Conservation (phyloP, 2,329 filamentous ascomycete genomes). For the Ceratocystiopsis minuta region DNA sequence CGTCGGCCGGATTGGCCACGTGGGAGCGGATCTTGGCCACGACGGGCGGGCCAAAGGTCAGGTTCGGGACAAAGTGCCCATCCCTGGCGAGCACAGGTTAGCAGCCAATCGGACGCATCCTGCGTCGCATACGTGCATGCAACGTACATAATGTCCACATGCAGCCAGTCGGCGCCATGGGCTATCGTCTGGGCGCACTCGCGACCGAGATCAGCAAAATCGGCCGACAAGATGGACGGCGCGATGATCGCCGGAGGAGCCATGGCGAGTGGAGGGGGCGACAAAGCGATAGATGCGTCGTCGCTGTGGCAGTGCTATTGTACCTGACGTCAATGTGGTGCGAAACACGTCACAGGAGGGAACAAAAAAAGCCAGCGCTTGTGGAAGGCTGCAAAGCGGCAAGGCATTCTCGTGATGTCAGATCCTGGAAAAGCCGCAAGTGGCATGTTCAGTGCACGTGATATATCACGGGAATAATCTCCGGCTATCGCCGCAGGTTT, state of each 20-base stretch:
- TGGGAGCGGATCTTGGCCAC: constrained; percentile 84
- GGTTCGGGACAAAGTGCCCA: constrained; percentile 96
- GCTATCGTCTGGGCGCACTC: constrained; percentile 76
- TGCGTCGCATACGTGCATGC: not conserved
- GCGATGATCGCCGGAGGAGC: constrained; percentile 84
- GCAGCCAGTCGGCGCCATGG: constrained; percentile 79
- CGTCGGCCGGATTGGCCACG: constrained; percentile 44
- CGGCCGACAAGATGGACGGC: constrained; percentile 92
- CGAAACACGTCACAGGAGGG: no score
- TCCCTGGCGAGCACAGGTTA: constrained; percentile 47
- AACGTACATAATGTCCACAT: constrained; percentile 71
- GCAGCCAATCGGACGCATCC: not conserved
- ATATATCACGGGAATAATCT: no score
- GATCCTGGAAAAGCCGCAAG: no score
- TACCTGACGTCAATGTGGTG: no score
- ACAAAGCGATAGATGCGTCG: no score
- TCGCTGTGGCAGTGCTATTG: no score
- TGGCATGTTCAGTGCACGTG: no score
- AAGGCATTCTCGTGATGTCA: no score
- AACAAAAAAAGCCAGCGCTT: no score
- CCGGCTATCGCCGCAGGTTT: no score
- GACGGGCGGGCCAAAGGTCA: constrained; percentile 89
- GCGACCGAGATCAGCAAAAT: constrained; percentile 76
- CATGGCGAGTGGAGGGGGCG: no score
- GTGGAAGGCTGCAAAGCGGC: no score